Conservation (phyloP, 768 basidiomycete genomes). For the Suillus weaverae region DNA sequence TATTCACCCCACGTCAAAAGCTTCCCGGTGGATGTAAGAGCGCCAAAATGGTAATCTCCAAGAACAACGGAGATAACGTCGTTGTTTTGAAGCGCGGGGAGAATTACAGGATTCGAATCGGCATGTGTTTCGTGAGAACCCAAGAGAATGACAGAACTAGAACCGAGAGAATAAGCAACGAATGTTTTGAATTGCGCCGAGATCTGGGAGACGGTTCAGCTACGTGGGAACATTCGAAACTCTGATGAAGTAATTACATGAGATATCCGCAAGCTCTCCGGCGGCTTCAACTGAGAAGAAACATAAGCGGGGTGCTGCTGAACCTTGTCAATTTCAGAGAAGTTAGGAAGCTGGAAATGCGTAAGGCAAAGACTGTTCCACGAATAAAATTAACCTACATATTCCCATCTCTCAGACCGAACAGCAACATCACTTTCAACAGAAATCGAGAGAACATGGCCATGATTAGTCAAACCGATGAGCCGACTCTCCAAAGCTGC, state of each 20-base stretch:
- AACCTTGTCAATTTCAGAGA: conserved; percentile 62
- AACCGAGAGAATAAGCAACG: conserved; percentile 75
- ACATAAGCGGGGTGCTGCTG: conserved; percentile 45
- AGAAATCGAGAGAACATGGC: conserved; percentile 70
- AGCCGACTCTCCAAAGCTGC: conserved; percentile 74
- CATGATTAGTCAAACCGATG: conserved; percentile 77
- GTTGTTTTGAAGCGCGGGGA: conserved; percentile 73
- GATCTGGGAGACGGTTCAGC: conserved; percentile 48
- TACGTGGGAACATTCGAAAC: neutral
- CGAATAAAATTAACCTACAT: conserved; percentile 48
- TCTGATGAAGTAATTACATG: conserved; percentile 55
- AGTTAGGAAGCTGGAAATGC: conserved; percentile 61
- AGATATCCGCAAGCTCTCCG: conserved; percentile 61
- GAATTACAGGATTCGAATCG: conserved; percentile 53
- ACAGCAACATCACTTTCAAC: conserved; percentile 42
- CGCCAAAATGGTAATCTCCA: conserved; percentile 92
- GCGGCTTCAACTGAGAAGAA: conserved; percentile 37
- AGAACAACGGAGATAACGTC: conserved; percentile 84
- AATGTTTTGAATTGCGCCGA: conserved; percentile 84
- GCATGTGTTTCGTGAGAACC: conserved; percentile 52
- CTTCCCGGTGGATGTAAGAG: conserved; percentile 75
- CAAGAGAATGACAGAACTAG: conserved; percentile 71
- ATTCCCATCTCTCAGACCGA: conserved; percentile 59
- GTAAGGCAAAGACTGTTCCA: neutral
- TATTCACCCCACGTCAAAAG: conserved; percentile 81